Base-by-base conservation (phyloP, 1,284 basidiomycete species). In the Earliella scabrosa region DNA sequence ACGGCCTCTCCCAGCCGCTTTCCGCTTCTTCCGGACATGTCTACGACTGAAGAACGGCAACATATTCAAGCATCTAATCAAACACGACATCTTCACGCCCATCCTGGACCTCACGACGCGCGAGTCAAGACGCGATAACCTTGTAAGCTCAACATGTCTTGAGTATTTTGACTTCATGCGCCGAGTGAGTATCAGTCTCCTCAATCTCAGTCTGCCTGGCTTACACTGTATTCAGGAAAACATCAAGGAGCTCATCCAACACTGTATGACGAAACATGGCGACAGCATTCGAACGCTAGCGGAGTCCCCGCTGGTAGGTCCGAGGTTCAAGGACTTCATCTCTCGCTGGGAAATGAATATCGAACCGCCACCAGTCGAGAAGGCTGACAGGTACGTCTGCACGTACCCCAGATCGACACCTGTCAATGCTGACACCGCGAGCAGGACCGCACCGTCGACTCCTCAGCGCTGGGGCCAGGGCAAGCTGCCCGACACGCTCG, bases 111-210 rank as follows among this genome's bases (percentile, higher is more conserved):
- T 98, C 54, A 89, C 94, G 26, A 72, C 90, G 32, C 82, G 83
- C 48, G 97, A 98, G 73, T 90, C 90, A 27, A 80, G 81, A 44
- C 82, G 92, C 56, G 97, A 99, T 74, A 99, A 97, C 72, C 82
- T 99, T 61, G 79, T 99, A 43, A 92, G 89, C 66, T 96, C 95
- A 61, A 93, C 96, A 18, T 98, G 94, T 77, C 88, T 97, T 68
- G 97, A 99, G 70, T 92, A 94, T 60, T 94, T 99, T 67, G 97
- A 99, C 66, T 82, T 86, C 62, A 92, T 98, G 71, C 86, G 92
- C 56, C 85, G 84, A 77, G 95, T 95, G 44, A 38, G 53, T 52
- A 31, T 45, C 48, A 27, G 29, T 46, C 40, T 7, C 47, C 40
- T 54, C 52, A 44, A 61, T 45, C 11, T 32, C 34, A 8, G 14